Conservation (phyloP, 139 green algal genomes). For the Pleodorina starrii region DNA sequence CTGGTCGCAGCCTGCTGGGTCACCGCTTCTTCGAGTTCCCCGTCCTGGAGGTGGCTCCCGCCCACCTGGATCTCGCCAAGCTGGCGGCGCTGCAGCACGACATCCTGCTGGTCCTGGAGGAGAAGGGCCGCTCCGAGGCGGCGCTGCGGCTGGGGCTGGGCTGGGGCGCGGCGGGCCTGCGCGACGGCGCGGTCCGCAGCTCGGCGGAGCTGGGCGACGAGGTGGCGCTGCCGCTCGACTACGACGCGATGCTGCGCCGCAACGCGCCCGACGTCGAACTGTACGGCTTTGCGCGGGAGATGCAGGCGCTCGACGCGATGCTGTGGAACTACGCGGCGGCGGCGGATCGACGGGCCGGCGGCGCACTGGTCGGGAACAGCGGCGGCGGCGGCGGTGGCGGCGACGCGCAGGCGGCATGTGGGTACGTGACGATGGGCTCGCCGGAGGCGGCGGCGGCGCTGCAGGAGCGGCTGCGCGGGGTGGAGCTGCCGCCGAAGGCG, state of each 20-base stretch:
- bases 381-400: background rate
- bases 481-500: background rate
- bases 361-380: background rate
- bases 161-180: slow-evolving; percentile 26
- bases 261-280: slow-evolving; percentile 32
- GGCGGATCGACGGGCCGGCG: background rate
- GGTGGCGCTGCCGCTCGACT: slow-evolving; percentile 35
- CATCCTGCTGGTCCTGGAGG: slow-evolving; percentile 57
- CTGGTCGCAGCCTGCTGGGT: slow-evolving; percentile 50
- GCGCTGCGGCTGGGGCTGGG: slow-evolving; percentile 53
- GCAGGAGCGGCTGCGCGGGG: background rate
- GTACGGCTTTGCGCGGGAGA: slow-evolving; percentile 27
- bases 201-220: slow-evolving; percentile 19
- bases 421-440: slow-evolving; percentile 34
- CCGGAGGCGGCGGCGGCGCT: background rate
- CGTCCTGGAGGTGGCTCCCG: background rate
- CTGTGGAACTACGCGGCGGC: slow-evolving; percentile 26
- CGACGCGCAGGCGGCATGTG: background rate
- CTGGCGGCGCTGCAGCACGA: slow-evolving; percentile 58
- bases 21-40: slow-evolving; percentile 55
- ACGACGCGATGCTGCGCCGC: slow-evolving; percentile 12
- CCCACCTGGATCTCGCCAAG: background rate
- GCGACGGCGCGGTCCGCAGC: slow-evolving; percentile 48
- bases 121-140: slow-evolving; percentile 47
- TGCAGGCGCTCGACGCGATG: slow-evolving; percentile 34